Percentiles rank a stretch among this genome's conserved stretches.
These are phyloP conservation scores for Phytophthora sp. DNA, from an alignment of 352 stramenopile genomes.

Conservation along the genomic window DNA sequence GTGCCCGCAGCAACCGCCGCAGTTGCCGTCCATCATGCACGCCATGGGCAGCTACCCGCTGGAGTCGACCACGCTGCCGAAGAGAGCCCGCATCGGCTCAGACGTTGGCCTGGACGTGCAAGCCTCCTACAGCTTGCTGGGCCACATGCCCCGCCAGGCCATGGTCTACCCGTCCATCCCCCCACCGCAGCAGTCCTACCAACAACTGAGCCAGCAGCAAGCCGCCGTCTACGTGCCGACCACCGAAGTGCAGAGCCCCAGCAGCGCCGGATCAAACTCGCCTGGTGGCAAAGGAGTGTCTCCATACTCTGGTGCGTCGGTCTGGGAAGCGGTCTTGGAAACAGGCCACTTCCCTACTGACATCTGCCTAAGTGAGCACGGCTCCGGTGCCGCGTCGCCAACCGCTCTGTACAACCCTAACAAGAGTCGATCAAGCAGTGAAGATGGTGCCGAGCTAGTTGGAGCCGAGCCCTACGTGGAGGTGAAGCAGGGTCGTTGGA, in stretches of 20 bases:
- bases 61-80: constrained; percentile 28
- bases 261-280: constrained; percentile 22
- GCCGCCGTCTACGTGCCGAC: constrained; percentile 8
- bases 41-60: constrained; percentile 45
- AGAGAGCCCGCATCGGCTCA: constrained; percentile 42
- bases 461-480: constrained; percentile 20
- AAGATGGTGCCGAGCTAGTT: constrained; percentile 10
- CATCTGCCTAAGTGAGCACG: constrained; percentile 59
- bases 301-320: constrained; percentile 29
- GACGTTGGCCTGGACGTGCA: constrained; percentile 40
- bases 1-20: constrained; percentile 16
- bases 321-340: constrained; percentile 71
- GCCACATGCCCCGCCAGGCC: constrained; percentile 33
- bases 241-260: constrained; percentile 24
- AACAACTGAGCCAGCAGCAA: constrained; percentile 2
- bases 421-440: constrained; percentile 18
- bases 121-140: constrained; percentile 34
- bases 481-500: constrained; percentile 63
- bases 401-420: constrained; percentile 14
- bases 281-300: neutral
- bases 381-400: neutral
- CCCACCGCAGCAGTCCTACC: constrained; percentile 11
- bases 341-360: constrained; percentile 69
- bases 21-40: constrained; percentile 52
- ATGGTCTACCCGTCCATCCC: constrained; percentile 35